These are phyloP conservation scores for Saturnispora hagleri DNA, from an alignment of 805 yeast genomes.

Conservation along the genomic window DNA sequence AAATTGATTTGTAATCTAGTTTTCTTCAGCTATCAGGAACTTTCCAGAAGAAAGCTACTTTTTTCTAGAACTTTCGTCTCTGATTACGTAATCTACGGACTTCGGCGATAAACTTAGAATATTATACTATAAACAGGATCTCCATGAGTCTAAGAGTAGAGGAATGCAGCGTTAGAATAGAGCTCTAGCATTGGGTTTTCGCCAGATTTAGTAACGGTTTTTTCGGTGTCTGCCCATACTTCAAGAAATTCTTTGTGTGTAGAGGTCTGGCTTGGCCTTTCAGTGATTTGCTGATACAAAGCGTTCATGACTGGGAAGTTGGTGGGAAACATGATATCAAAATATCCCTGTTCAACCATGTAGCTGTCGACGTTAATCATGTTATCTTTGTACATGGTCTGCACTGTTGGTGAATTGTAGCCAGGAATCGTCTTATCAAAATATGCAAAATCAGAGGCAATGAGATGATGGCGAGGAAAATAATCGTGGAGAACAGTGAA, in stretches of 20 bases:
- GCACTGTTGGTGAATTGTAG: conserved; percentile 69
- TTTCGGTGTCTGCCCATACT: conserved; percentile 62
- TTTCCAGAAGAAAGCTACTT: conserved; percentile 2
- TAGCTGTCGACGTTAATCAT: conserved; percentile 66
- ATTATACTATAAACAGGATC: background rate
- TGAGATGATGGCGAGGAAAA: conserved; percentile 70
- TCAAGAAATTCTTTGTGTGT: conserved; percentile 57
- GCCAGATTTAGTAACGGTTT: conserved; percentile 63
- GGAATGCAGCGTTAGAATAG: conserved; percentile 65
- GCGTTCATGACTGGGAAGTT: conserved; percentile 57
- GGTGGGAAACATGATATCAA: conserved; percentile 82
- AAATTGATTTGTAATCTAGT: background rate
- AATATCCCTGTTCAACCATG: conserved; percentile 79
- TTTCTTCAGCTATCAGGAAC: background rate
- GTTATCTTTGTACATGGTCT: conserved; percentile 56
- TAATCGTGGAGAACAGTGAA: conserved; percentile 50
- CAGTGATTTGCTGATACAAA: conserved; percentile 54
- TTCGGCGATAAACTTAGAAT: background rate
- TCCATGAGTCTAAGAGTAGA: conserved; percentile 30
- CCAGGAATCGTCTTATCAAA: conserved; percentile 46
- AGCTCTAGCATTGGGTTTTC: conserved; percentile 79
- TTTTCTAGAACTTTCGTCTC: background rate
- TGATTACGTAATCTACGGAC: background rate
- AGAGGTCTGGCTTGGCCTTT: conserved; percentile 44
- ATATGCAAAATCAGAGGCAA: conserved; percentile 59